A percentile compares a stretch with the other conserved stretches of the same genome.
These are phyloP conservation scores for Colletotrichum euphorbiae DNA, from an alignment of 2,329 filamentous ascomycete genomes.

Conservation along the genomic window DNA sequence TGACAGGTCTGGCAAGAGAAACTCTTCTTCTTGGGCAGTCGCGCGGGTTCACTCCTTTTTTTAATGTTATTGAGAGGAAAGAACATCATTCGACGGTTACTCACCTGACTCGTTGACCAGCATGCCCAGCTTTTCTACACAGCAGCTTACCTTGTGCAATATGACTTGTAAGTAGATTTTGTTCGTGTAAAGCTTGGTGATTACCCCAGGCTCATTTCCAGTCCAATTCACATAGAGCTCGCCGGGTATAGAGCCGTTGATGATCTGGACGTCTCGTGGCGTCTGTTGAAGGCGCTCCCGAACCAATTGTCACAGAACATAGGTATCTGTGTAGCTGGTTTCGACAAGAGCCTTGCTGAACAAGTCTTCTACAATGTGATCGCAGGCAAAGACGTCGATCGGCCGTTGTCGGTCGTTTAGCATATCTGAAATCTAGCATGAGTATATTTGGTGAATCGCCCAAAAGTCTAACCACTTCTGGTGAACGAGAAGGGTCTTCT, in stretches of 20 bases:
- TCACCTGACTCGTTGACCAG: background rate
- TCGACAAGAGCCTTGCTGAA: background rate
- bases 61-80: too few species aligned
- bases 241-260: accelerated
- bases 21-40: too few species aligned
- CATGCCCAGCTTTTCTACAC: background rate
- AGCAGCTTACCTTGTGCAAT: background rate
- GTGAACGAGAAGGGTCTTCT: background rate
- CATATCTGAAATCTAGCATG: background rate
- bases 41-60: too few species aligned
- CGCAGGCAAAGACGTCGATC: background rate
- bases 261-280: background rate
- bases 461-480: background rate
- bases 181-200: background rate
- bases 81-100: background rate
- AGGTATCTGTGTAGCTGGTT: background rate
- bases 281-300: background rate
- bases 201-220: background rate
- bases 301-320: background rate
- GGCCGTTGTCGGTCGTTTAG: background rate
- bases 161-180: background rate
- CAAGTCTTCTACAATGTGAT: background rate
- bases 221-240: background rate
- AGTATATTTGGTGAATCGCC: background rate
- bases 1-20: too few species aligned